Evolutionary conservation across 345 rosid genomes (phyloP), one percentile per base, ranked within the genome.

Genomic region (Firmiana major): DNA sequence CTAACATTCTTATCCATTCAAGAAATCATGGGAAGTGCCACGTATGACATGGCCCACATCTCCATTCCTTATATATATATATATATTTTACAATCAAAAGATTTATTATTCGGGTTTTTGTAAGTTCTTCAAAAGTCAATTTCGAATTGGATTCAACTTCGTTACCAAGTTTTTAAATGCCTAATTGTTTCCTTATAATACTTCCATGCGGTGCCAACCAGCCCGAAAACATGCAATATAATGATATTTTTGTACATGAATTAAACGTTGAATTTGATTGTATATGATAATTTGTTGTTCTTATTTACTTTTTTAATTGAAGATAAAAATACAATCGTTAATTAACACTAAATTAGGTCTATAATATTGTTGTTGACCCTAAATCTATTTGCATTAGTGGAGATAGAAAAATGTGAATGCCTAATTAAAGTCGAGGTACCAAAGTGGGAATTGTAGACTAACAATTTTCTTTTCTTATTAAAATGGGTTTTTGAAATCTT

Each of bases 1-100:
- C 42, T 48, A 69, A 48, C 59, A 48, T 46, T 26, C 74, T 69
- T 49, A 69, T 69, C 74, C 74, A 48, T 16, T 48, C 24, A 48
- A 24, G 24, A 28, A 17, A 48, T 26, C 24, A 48, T 6, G 11
- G 0, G 5, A 45, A 21, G 9, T 11, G n/a, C 4, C 53, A 31
- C 3, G 34, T 31, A 31, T 3, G 34, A 31, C 1, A 10, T 42
- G 54, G 45, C 72, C 36, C 54, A 31, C 42, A 2, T 63, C 21
- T 63, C 11, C 67, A 63, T 16, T 31, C 0, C 36, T 15, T 0
- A 54, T 40, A 31, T 31, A 31, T 31, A 31, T 31, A 57, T 57
- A 31, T 31, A 31, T 31, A 57, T 57, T 8, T 57, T 57, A 21
- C 28, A 21, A 21, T 8, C 3, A 0, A 9, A 57, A 9, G 4